Percentiles rank a stretch among this genome's conserved stretches.
Conservation (phyloP, 2,329 filamentous ascomycete genomes). For the Didymella lethalis region DNA sequence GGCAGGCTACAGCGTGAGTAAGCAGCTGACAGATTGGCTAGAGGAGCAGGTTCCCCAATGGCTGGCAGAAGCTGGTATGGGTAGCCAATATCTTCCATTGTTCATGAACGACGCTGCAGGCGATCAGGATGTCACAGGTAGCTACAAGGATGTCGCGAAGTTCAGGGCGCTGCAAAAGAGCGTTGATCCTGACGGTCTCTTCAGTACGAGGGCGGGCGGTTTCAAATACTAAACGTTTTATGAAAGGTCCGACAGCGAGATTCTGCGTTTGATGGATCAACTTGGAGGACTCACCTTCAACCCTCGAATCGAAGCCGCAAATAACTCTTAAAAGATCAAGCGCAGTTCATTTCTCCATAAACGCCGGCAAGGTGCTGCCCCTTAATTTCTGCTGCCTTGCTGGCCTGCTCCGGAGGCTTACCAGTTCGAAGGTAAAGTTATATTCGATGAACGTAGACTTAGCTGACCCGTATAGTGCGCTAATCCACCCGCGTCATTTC, state of each 20-base stretch:
- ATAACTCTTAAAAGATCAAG: background rate
- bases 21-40: constrained; percentile 34
- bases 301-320: background rate
- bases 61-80: constrained; percentile 35
- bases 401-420: too few relatives aligned
- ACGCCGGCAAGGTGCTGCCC: too few relatives aligned
- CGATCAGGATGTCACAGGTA: constrained; percentile 32
- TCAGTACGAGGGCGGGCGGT: constrained; percentile 31
- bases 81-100: constrained; percentile 29
- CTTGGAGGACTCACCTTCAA: background rate
- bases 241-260: background rate
- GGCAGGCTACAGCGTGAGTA: constrained; percentile 22
- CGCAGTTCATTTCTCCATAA: too few relatives aligned
- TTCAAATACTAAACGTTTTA: constrained; percentile 29
- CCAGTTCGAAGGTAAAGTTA: too few relatives aligned
- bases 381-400: too few relatives aligned
- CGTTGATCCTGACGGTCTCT: constrained; percentile 33
- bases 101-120: constrained; percentile 37
- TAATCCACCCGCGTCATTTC: too few relatives aligned
- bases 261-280: background rate
- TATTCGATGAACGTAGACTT: too few relatives aligned
- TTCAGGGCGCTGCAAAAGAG: constrained; percentile 33
- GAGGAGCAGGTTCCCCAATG: constrained; percentile 32
- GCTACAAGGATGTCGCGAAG: constrained; percentile 30
- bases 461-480: too few relatives aligned